Conservation (phyloP, 2,329 filamentous ascomycete genomes). For the Aspergillus brasiliensis region DNA sequence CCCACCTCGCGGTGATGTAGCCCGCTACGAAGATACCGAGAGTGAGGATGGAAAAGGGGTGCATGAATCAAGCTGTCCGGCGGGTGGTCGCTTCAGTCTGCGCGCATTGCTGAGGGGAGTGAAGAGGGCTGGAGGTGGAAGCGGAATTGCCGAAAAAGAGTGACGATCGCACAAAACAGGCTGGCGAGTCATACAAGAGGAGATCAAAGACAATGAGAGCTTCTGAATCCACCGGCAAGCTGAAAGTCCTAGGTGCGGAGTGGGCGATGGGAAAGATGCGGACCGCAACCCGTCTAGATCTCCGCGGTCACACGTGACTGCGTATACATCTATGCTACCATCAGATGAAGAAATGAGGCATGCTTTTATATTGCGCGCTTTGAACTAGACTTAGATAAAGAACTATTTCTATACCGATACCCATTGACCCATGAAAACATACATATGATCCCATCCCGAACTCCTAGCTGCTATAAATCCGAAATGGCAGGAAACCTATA, state of each 20-base stretch:
- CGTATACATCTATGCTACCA: neutral
- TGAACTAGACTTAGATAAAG: neutral
- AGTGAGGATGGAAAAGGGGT: constrained; percentile 95
- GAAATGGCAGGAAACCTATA: constrained; percentile 1
- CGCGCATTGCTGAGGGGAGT: constrained; percentile 34
- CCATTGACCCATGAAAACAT: neutral
- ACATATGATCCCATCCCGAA: constrained; percentile 1
- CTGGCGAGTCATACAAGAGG: neutral
- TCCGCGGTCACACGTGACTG: constrained; percentile 15
- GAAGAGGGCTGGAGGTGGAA: neutral
- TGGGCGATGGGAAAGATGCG: constrained; percentile 1
- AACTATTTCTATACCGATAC: neutral
- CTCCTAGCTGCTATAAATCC: constrained; percentile 10
- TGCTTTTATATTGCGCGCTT: neutral
- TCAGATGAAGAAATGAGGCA: neutral
- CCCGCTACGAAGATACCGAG: constrained; percentile 98
- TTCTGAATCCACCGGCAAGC: neutral
- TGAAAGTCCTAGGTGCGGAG: neutral
- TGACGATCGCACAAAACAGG: neutral
- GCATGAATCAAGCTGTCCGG: constrained; percentile 64
- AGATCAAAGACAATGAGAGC: neutral
- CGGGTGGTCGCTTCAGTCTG: constrained; percentile 27
- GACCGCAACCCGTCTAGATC: constrained; percentile 11
- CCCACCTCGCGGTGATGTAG: constrained; percentile 99
- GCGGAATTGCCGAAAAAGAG: constrained; percentile 2